phyloP scores from a whole-genome alignment of 2,329 filamentous ascomycete genomes.

The Blastomyces parvus region DNA sequence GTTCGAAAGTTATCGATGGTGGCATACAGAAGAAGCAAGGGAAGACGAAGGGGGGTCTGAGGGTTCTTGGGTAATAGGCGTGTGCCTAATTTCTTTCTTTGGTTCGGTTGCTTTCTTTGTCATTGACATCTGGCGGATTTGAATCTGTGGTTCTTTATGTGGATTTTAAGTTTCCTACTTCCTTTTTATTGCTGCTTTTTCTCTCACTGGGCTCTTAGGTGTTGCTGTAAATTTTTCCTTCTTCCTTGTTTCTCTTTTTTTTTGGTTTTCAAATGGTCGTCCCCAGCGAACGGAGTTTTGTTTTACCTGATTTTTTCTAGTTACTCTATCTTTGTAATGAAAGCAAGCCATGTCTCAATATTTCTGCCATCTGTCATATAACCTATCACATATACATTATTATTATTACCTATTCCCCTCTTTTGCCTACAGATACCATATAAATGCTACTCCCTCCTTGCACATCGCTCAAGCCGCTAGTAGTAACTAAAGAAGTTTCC shows the following conservation, averaged over 20 bases:
- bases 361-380: neutral
- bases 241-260: too few species aligned
- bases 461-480: neutral
- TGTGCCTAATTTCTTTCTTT: neutral
- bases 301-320: neutral
- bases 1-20: constrained; percentile 35
- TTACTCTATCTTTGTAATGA: neutral
- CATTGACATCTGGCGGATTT: neutral
- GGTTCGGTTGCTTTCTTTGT: neutral
- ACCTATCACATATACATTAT: neutral
- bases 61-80: constrained; percentile 31
- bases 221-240: too few species aligned
- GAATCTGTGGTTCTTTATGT: too few species aligned
- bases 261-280: neutral
- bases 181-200: too few species aligned
- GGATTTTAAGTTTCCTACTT: too few species aligned
- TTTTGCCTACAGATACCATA: neutral
- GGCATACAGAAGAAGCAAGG: constrained; percentile 35
- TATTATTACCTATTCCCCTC: neutral
- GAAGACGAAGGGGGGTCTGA: constrained; percentile 39
- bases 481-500: neutral
- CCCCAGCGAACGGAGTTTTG: neutral
- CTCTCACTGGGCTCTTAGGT: too few species aligned
- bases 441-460: neutral
- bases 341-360: neutral